Conservation (phyloP, 148 eudicot species). For the Simmondsia chinensis region DNA sequence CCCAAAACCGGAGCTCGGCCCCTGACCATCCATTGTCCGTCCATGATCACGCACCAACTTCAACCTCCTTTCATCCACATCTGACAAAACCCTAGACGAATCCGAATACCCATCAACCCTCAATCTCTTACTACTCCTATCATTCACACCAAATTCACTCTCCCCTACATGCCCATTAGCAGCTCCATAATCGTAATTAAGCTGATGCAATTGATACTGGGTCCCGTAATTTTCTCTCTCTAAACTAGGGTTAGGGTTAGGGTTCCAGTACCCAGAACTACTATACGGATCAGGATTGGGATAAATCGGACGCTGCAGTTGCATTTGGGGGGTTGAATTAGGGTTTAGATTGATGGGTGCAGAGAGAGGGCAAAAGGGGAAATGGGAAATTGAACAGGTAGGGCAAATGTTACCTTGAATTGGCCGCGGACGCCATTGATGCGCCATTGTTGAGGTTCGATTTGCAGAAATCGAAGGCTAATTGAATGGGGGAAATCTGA, state of each 20-base stretch:
- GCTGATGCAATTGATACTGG: constrained; percentile 9
- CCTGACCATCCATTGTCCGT: neutral
- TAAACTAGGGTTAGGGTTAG: constrained; percentile 20
- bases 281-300: constrained; percentile 11
- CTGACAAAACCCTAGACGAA: constrained; percentile 5
- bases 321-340: constrained; percentile 10
- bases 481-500: too few species aligned
- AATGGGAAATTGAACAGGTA: constrained; percentile 53
- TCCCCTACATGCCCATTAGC: constrained; percentile 8
- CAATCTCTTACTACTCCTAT: constrained; percentile 52
- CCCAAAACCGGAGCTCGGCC: constrained; percentile 2
- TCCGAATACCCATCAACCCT: constrained; percentile 32
- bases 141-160: constrained; percentile 8
- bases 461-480: neutral
- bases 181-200: constrained; percentile 18
- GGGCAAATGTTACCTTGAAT: constrained; percentile 52
- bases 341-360: constrained; percentile 28
- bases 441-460: constrained; percentile 37
- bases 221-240: constrained; percentile 1
- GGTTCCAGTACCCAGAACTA: constrained; percentile 25
- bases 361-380: constrained; percentile 61
- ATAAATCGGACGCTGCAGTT: constrained; percentile 16
- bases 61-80: constrained; percentile 44
- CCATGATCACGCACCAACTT: constrained; percentile 71
- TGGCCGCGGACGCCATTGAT: constrained; percentile 55